A percentile compares a stretch with the other conserved stretches of the same genome.
These are phyloP conservation scores for Peronospora farinosa DNA, from an alignment of 352 stramenopile genomes.

Conservation along the genomic window DNA sequence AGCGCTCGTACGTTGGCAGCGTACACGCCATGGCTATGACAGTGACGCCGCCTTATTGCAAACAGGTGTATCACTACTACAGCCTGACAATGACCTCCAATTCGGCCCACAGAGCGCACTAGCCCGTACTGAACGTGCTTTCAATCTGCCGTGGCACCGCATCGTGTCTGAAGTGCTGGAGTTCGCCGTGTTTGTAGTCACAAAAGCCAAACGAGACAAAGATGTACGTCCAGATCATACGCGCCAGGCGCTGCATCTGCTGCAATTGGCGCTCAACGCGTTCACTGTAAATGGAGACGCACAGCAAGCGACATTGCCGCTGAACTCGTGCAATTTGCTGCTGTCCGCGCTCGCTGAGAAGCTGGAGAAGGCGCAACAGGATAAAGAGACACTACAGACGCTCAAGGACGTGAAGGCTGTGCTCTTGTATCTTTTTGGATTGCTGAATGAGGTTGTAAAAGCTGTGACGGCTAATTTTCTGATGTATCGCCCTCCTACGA, in stretches of 20 bases:
- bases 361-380: constrained; percentile 32
- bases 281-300: constrained; percentile 33
- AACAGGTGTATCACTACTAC: constrained; percentile 31
- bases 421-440: constrained; percentile 61
- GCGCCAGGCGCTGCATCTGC: constrained; percentile 38
- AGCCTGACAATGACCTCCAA: constrained; percentile 12
- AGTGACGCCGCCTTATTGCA: constrained; percentile 37
- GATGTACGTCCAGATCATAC: constrained; percentile 27
- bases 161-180: constrained; percentile 56
- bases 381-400: constrained; percentile 21
- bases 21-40: constrained; percentile 49
- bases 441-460: constrained; percentile 14
- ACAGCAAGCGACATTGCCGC: constrained; percentile 37
- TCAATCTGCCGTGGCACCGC: constrained; percentile 58
- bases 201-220: constrained; percentile 42
- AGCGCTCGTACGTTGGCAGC: constrained; percentile 61
- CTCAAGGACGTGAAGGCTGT: constrained; percentile 55
- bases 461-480: constrained; percentile 40
- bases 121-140: constrained; percentile 28
- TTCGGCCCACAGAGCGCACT: constrained; percentile 24
- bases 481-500: constrained; percentile 75
- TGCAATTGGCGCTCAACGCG: constrained; percentile 48
- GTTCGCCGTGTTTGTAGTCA: constrained; percentile 63
- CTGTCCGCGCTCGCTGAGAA: constrained; percentile 55
- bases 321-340: constrained; percentile 74